Evolutionary conservation across 371 early-diverging fungal genomes (phyloP).

Genomic region (Mucor mucedo): DNA sequence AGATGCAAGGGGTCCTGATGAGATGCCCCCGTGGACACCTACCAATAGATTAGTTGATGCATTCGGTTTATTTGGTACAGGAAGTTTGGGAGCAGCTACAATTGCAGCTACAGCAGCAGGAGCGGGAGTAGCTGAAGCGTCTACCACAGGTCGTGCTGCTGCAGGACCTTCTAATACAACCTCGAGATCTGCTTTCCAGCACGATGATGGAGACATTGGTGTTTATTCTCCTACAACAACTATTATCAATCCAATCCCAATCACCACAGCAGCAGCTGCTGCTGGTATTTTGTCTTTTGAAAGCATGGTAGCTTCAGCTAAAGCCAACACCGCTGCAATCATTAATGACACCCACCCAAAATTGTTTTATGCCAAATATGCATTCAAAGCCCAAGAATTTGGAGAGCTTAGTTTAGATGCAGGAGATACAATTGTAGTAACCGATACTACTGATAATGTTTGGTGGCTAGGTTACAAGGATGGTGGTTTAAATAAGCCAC

Average conservation of each 20-base stretch:
- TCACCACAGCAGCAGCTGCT: constrained; percentile 54
- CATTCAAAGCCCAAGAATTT: constrained; percentile 74
- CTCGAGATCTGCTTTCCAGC: not conserved
- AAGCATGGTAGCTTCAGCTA: constrained; percentile 31
- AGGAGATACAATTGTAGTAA: constrained; percentile 73
- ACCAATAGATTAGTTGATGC: constrained; percentile 6
- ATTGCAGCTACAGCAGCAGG: constrained; percentile 15
- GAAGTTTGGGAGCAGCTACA: constrained; percentile 5
- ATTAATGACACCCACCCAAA: constrained; percentile 41
- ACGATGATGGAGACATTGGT: constrained; percentile 14
- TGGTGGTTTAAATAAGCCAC: constrained; percentile 44
- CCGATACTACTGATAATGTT: constrained; percentile 77
- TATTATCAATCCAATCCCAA: not conserved
- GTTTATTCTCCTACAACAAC: not conserved
- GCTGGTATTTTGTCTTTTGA: constrained; percentile 28
- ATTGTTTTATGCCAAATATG: constrained; percentile 72
- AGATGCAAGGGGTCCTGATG: constrained; percentile 29
- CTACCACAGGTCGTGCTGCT: constrained; percentile 2
- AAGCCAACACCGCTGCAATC: constrained; percentile 11
- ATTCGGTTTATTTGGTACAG: constrained; percentile 10
- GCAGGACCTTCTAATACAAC: constrained; percentile 20
- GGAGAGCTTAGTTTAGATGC: constrained; percentile 76
- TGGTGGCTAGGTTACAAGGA: constrained; percentile 86
- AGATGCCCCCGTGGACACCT: constrained; percentile 37
- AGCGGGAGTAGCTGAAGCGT: not conserved